Percentiles rank a stretch among this genome's conserved stretches.
Evolutionary conservation across 108 stramenopile genomes (phyloP).

Genomic region (Skeletonema tropicum): DNA sequence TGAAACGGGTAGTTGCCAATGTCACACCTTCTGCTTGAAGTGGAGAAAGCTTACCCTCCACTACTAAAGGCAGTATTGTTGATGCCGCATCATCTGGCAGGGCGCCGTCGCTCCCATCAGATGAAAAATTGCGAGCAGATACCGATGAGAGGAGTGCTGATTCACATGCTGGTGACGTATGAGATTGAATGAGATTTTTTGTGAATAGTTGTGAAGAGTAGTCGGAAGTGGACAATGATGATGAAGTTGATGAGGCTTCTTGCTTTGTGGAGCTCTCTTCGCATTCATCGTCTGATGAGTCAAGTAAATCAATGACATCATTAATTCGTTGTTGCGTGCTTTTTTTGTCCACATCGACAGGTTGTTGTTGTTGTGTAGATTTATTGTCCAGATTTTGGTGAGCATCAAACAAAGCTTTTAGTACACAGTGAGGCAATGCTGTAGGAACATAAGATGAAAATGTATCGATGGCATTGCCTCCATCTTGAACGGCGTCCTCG

Average conservation of each 20-base stretch:
- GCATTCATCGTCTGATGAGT: constrained; percentile 13
- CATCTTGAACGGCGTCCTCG: constrained; percentile 44
- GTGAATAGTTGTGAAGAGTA: constrained; percentile 1
- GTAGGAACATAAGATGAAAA: constrained; percentile 44
- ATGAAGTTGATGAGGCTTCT: not conserved
- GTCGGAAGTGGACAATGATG: constrained; percentile 4
- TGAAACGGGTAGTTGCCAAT: constrained; percentile 54
- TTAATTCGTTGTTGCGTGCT: not conserved
- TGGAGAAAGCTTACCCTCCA: constrained; percentile 45
- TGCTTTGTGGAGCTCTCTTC: not conserved
- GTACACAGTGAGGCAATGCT: constrained; percentile 33
- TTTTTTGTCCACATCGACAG: not conserved
- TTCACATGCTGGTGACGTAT: constrained; percentile 59
- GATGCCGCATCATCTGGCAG: constrained; percentile 26
- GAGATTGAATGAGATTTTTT: constrained; percentile 20
- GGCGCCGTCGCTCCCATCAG: constrained; percentile 10
- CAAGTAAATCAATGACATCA: constrained; percentile 22
- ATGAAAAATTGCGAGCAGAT: constrained; percentile 10
- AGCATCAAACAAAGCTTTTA: constrained; percentile 15
- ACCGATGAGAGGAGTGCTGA: constrained; percentile 57
- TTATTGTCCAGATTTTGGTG: not conserved
- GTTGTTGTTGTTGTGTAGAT: not conserved
- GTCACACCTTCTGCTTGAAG: constrained; percentile 66
- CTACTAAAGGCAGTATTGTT: constrained; percentile 27
- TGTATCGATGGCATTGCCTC: constrained; percentile 51